Base-by-base conservation (phyloP, 2,329 filamentous ascomycete genomes). In the Didymosphaeria variabile region DNA sequence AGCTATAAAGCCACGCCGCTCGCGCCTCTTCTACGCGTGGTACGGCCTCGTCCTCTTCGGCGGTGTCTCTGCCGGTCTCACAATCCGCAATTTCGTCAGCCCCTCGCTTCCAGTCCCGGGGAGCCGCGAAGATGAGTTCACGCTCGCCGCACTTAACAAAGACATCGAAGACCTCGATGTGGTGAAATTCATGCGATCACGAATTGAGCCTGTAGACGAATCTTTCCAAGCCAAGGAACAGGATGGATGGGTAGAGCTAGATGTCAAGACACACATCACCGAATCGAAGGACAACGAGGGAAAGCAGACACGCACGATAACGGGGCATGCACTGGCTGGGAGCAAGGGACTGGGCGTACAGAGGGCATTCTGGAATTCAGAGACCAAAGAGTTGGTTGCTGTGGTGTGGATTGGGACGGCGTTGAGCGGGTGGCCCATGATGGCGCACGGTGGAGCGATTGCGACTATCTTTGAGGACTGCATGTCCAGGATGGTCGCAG, bases 391-490 rank as follows among this genome's bases (percentile, higher is more conserved):
- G 68, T 75, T 88, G 36, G 79, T 89, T 12, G 85, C 83, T 53
- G 82, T 93, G n/a, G 80, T 93, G 5, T 91, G 84, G 81, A 84
- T 93, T 57, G 91, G 91, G 7, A 76, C 81, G n/a, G 86, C 82
- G 1, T 72, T 90, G 21, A 81, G 84, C 51, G 91, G 91, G 4
- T 94, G 90, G 89, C 91, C 91, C 1, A 85, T 86, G 13, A 82
- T 91, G 44, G 87, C 88, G 55, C 91, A 94, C 79, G 91, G 91
- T 58, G 91, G 91, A 15, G 82, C 85, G 7, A 82, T 91, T 52
- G 89, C 88, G 8, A 92, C 88, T 0, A 76, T 91, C 3, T 78
- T 93, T 40, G 87, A 91, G 74, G 91, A 93, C 80, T 86, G 84
- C 55, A 82, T 92, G 63, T 87, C 88, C n/a, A 82, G 89, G 46